A percentile compares a stretch with the other conserved stretches of the same genome.
These are phyloP conservation scores for Raffaelea deltoideospora DNA, from an alignment of 2,329 filamentous ascomycete genomes.

Conservation along the genomic window DNA sequence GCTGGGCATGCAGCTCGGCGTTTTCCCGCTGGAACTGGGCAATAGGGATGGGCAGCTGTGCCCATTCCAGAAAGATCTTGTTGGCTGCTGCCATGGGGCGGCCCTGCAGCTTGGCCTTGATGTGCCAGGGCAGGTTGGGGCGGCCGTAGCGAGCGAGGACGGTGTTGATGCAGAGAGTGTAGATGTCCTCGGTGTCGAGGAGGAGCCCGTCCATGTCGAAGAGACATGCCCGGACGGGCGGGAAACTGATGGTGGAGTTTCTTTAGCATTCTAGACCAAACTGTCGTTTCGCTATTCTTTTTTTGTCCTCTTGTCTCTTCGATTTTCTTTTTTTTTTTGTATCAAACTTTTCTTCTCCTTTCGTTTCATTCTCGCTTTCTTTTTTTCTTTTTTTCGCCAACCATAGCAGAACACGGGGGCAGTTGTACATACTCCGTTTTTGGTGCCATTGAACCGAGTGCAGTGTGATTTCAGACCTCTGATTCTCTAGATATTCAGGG, in stretches of 20 bases:
- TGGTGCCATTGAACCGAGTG: conserved; percentile 14
- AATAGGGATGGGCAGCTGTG: conserved; percentile 60
- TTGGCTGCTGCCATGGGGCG: conserved; percentile 38
- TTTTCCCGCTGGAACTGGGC: conserved; percentile 51
- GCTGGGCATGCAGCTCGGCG: conserved; percentile 46
- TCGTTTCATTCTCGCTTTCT: too few relatives aligned
- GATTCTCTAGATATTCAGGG: too few relatives aligned
- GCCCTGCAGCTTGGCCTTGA: conserved; percentile 74
- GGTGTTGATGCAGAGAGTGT: conserved; percentile 70
- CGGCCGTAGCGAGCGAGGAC: conserved; percentile 63
- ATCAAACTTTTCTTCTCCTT: too few relatives aligned
- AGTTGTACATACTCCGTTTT: conserved; percentile 15
- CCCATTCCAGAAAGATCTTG: conserved; percentile 58
- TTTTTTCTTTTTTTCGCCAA: too few relatives aligned
- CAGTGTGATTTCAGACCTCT: too few relatives aligned
- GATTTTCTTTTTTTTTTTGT: too few relatives aligned
- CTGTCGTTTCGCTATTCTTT: too few relatives aligned
- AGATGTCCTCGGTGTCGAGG: conserved; percentile 82
- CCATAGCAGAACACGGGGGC: background rate
- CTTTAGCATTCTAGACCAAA: too few relatives aligned
- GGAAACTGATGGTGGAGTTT: conserved; percentile 41
- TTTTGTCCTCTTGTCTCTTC: too few relatives aligned
- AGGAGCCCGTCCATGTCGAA: conserved; percentile 99
- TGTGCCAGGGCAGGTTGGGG: conserved; percentile 70
- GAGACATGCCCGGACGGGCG: conserved; percentile 74